Conservation (phyloP, 75 land plant genomes). For the Selaginella tamariscina region DNA sequence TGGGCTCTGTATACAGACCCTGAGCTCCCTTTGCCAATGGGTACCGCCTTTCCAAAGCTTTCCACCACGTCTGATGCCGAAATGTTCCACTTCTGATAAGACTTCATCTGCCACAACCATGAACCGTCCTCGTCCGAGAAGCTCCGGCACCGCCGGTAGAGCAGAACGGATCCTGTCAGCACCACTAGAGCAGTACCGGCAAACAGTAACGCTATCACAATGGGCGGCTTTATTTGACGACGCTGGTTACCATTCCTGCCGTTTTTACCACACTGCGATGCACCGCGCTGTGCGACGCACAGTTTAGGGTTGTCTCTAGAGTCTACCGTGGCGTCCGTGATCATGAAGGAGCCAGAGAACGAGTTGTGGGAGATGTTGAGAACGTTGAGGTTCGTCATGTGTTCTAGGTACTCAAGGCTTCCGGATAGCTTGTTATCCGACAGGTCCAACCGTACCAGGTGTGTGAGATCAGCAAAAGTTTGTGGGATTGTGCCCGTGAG, state of each 20-base stretch:
- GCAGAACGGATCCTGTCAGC: not conserved
- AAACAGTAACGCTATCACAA: not conserved
- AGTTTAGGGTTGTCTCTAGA: not conserved
- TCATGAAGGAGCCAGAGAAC: not conserved
- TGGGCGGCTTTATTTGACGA: not conserved
- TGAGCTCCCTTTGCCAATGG: not conserved
- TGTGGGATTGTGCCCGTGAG: constrained; percentile 49
- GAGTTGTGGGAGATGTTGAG: constrained; percentile 7
- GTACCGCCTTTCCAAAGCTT: not conserved
- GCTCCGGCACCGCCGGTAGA: not conserved
- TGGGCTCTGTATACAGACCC: not conserved
- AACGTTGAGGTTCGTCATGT: not conserved
- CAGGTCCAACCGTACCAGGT: constrained; percentile 35
- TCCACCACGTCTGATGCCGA: not conserved
- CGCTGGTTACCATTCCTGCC: not conserved
- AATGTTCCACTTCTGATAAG: not conserved
- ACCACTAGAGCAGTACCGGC: not conserved
- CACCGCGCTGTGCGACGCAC: not conserved
- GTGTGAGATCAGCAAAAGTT: constrained; percentile 28
- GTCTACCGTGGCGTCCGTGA: not conserved
- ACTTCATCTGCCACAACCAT: not conserved
- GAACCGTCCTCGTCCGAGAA: not conserved
- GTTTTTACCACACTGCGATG: not conserved
- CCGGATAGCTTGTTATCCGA: constrained; percentile 42
- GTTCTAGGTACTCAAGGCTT: not conserved